Evolutionary conservation across 225 moss, liverwort and hornwort genomes (phyloP).

Genomic region (Asterella californica): DNA sequence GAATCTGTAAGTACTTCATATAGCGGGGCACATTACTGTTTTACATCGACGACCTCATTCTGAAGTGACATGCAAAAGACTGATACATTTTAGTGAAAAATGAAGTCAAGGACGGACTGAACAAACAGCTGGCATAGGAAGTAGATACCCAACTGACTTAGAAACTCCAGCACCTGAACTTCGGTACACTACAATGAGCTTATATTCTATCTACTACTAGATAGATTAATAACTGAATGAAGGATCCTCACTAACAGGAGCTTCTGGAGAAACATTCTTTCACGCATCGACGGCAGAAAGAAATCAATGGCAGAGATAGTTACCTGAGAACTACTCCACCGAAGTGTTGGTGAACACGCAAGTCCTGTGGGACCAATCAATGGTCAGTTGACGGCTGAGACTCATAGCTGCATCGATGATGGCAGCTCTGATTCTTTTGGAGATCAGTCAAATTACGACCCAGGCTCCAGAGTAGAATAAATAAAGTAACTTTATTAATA

Average conservation of each 20-base stretch:
- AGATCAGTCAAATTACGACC: background rate
- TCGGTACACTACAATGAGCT: too few species aligned
- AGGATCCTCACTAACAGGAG: background rate
- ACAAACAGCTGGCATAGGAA: too few species aligned
- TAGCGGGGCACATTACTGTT: background rate
- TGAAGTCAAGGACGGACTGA: too few species aligned
- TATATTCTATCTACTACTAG: background rate
- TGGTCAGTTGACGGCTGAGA: background rate
- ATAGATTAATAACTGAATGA: background rate
- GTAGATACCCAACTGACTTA: too few species aligned
- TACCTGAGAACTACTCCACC: constrained; percentile 86
- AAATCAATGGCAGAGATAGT: constrained; percentile 1
- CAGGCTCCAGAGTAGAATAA: background rate
- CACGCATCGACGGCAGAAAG: background rate
- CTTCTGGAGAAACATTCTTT: background rate
- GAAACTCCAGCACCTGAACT: too few species aligned
- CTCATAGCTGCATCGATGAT: background rate
- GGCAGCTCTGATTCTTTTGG: too few species aligned
- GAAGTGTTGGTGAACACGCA: constrained; percentile 90
- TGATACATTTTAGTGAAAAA: too few species aligned
- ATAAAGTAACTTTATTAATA: background rate
- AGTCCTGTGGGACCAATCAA: constrained; percentile 45
- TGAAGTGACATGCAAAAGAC: too few species aligned
- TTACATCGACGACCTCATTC: too few species aligned
- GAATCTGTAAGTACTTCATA: background rate